A percentile compares a stretch with the other conserved stretches of the same genome.
These are phyloP conservation scores for Pseudogymnoascus sp. DNA, from an alignment of 2,329 filamentous ascomycete genomes.

Conservation along the genomic window DNA sequence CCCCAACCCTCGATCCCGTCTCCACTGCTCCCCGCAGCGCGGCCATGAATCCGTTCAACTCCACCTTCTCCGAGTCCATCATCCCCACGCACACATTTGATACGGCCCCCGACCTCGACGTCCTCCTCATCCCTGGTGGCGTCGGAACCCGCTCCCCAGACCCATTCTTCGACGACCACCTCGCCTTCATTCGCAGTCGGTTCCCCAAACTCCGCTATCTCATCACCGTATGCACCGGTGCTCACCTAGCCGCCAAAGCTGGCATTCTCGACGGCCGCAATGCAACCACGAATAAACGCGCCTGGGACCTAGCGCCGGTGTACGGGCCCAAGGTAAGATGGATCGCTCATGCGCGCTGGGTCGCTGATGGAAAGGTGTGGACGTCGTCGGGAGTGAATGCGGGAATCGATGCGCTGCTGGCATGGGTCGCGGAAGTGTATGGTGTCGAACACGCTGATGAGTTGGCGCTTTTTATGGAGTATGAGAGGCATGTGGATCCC, in stretches of 20 bases:
- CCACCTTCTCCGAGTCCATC: slow-evolving; percentile 17
- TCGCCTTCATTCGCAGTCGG: slow-evolving; percentile 37
- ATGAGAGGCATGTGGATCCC: slow-evolving; percentile 35
- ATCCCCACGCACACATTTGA: slow-evolving; percentile 21
- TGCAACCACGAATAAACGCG: slow-evolving; percentile 47
- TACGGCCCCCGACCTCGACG: slow-evolving; percentile 38
- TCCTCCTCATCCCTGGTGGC: slow-evolving; percentile 61
- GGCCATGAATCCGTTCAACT: slow-evolving; percentile 13
- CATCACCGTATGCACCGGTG: slow-evolving; percentile 41
- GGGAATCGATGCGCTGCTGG: slow-evolving; percentile 29
- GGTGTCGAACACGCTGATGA: neutral
- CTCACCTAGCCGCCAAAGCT: slow-evolving; percentile 39
- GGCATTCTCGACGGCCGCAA: slow-evolving; percentile 42
- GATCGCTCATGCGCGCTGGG: slow-evolving; percentile 44
- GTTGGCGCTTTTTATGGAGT: slow-evolving; percentile 2
- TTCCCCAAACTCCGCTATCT: slow-evolving; percentile 24
- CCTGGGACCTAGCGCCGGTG: slow-evolving; percentile 29
- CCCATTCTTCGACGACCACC: slow-evolving; percentile 26
- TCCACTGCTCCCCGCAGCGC: slow-evolving; percentile 16
- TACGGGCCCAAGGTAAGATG: slow-evolving; percentile 37
- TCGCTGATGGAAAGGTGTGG: slow-evolving; percentile 47
- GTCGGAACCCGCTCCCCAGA: slow-evolving; percentile 37
- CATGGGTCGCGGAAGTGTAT: slow-evolving; percentile 4
- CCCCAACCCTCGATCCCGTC: slow-evolving; percentile 21
- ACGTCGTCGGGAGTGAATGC: slow-evolving; percentile 45